Percentiles rank a stretch among this genome's conserved stretches.
phyloP scores from a whole-genome alignment of 192 early-diverging fungal species.

The Phycomyces nitens region DNA sequence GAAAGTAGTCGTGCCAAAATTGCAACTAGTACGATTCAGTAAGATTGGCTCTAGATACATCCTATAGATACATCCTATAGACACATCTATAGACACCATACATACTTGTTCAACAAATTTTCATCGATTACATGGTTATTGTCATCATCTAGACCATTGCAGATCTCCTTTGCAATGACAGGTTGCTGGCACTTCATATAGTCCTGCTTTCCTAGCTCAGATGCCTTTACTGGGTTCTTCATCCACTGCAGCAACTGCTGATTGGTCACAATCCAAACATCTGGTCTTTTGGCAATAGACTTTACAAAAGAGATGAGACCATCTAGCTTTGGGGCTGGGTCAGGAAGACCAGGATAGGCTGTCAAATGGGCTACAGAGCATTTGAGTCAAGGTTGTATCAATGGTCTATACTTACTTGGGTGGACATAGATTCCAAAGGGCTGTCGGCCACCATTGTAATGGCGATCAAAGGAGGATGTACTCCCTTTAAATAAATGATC shows the following conservation, averaged over 20 bases:
- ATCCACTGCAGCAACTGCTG: conserved; percentile 66
- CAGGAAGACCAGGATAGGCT: conserved; percentile 16
- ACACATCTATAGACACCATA: conserved; percentile 16
- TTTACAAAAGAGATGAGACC: conserved; percentile 45
- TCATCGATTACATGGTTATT: conserved; percentile 34
- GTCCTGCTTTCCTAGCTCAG: conserved; percentile 49
- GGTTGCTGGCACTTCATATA: conserved; percentile 60
- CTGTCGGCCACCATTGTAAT: conserved; percentile 40
- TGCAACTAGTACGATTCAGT: too few relatives aligned
- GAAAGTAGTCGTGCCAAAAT: conserved; percentile 39
- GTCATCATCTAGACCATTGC: conserved; percentile 61
- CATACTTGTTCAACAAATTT: conserved; percentile 31
- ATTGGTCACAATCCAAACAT: conserved; percentile 68
- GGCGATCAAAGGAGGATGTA: conserved; percentile 26
- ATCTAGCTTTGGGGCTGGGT: conserved; percentile 20
- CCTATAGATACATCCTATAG: too few relatives aligned
- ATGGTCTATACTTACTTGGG: conserved; percentile 38
- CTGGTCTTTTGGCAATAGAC: conserved; percentile 39
- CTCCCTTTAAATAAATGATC: conserved; percentile 12
- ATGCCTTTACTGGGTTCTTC: conserved; percentile 67
- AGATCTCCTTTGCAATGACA: conserved; percentile 56
- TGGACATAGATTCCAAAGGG: conserved; percentile 46
- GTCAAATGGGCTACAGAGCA: conserved; percentile 37
- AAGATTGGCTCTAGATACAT: too few relatives aligned
- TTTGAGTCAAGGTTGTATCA: too few relatives aligned